Evolutionary conservation across 1,139 yeast genomes (phyloP), one percentile per base, ranked within the genome.

Genomic region (Wickerhamomyces sp.): DNA sequence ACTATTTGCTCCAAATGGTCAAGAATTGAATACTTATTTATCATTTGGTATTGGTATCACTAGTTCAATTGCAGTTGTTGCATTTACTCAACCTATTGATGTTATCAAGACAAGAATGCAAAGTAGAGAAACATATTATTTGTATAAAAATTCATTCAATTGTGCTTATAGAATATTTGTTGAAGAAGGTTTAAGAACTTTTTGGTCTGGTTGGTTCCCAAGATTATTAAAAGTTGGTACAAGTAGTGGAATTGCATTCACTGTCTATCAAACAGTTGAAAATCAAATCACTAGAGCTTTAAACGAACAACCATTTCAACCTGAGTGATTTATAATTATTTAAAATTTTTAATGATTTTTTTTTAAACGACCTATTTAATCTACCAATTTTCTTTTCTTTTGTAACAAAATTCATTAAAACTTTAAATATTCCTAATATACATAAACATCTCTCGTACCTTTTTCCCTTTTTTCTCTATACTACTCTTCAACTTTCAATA

Each of bases 71-170:
- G 87, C 81, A 0, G 95, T 89, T 27, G 87, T 89, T 6, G 77
- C 79, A 0, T 71, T 80, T 0, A 91, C 98, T 0, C 98, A 91
- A 65, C 99, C 99, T 0, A 69, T 93, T 23, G 99, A 93, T 67
- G 90, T 90, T 6, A 69, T 91, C 43, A 93, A 93, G 66, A 81
- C 96, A 1, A 79, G 96, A 61, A 80, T 90, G 79, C 97, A 91
- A 64, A 79, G 90, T 64, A 79, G 81, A 52, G 79, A 84, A 48
- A 58, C 83, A 11, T 72, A 77, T 49, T 65, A 73, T 32, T 61
- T 80, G 4, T 86, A 85, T 62, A 78, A 78, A 43, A 91, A 87
- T 62, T 73, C 89, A 9, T 66, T 89, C 54, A 71, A 81, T 37
- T 85, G 96, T 47, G 84, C 90, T 3, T 87, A 83, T 62, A 71